Evolutionary conservation across 148 eudicot species (phyloP), one percentile per base, ranked within the genome.

Genomic region (Polygonum aviculare): DNA sequence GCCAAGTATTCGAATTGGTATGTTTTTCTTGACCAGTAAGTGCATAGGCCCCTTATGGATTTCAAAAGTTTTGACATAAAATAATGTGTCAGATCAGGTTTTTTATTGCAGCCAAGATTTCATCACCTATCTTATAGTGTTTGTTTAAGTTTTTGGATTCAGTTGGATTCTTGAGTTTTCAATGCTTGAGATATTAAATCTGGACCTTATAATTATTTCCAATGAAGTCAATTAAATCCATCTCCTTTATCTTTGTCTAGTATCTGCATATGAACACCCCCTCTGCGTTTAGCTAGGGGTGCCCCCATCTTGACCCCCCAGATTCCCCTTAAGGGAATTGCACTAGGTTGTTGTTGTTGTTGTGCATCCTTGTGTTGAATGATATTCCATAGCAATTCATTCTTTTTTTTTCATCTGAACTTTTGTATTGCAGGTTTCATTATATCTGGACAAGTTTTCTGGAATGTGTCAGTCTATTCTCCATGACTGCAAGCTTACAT

Each of bases 1-100:
- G 99, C 60, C 99, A 96, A 86, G 98, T 96, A 67, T 96, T 96
- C 81, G 99, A 96, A 77, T 80, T 96, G 99, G 99, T 96, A 90
- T 82, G 88, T 52, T 78, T 77, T 75, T 78, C 78, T 31, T 63
- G 39, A 63, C 12, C 35, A 9, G 36, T 36, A 33, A 63, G 40
- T 40, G 12, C 38, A 12, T 14, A 63, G 16, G 40, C 7, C 18
- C 16, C 18, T 63, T 63, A 31, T n/a, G 21, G 18, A 63, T 63
- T 63, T 63, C 69, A 63, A 4, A 31, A 33, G 1, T 10, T 33
- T 33, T 33, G 16, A 33, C 18, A 10, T 12, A 31, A 63, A 63
- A 10, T 11, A 4, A 14, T 63, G 38, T 63, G 18, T 12, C 18
- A 62, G 8, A 11, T 31, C 5, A 4, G 7, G 3, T 4, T 33